A percentile compares a stretch with the other conserved stretches of the same genome.
Evolutionary conservation across 2,329 filamentous ascomycete species (phyloP).

Genomic region (Aspergillus tubingensis): DNA sequence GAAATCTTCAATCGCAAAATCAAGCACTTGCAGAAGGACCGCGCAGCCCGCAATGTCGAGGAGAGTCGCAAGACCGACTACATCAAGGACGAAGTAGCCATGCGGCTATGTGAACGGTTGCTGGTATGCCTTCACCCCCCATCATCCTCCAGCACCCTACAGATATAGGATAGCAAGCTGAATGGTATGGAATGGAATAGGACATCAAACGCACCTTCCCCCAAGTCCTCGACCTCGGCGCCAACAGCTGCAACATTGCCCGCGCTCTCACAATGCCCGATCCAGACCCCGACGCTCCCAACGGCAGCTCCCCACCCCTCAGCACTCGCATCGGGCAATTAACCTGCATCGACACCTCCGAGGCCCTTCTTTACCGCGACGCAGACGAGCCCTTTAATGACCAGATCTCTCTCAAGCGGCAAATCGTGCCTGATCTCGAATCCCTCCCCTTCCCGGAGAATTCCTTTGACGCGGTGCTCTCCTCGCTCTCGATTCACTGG

Average conservation of each 20-base stretch:
- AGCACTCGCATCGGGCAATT: conserved; percentile 71
- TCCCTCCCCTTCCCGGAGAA: conserved; percentile 72
- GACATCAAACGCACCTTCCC: conserved; percentile 90
- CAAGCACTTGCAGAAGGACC: conserved; percentile 91
- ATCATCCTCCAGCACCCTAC: too few species aligned
- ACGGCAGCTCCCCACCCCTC: conserved; percentile 55
- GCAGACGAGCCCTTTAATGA: conserved; percentile 66
- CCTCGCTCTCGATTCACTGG: conserved; percentile 90
- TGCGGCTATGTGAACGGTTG: conserved; percentile 79
- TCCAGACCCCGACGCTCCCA: conserved; percentile 57
- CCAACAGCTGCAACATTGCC: conserved; percentile 93
- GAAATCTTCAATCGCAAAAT: conserved; percentile 87
- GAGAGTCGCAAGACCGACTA: conserved; percentile 83
- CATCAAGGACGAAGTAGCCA: conserved; percentile 87
- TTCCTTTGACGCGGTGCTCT: conserved; percentile 86
- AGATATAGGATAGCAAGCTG: too few species aligned
- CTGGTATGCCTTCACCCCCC: conserved; percentile 55
- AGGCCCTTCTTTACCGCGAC: conserved; percentile 77
- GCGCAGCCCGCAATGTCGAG: conserved; percentile 70
- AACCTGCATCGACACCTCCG: conserved; percentile 79
- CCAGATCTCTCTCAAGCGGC: conserved; percentile 69
- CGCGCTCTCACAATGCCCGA: conserved; percentile 72
- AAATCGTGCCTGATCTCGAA: conserved; percentile 69
- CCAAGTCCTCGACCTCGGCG: conserved; percentile 85
- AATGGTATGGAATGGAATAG: conserved; percentile 43